These are phyloP conservation scores for Oemleria cerasiformis DNA, from an alignment of 306 rosid species.

Conservation along the genomic window DNA sequence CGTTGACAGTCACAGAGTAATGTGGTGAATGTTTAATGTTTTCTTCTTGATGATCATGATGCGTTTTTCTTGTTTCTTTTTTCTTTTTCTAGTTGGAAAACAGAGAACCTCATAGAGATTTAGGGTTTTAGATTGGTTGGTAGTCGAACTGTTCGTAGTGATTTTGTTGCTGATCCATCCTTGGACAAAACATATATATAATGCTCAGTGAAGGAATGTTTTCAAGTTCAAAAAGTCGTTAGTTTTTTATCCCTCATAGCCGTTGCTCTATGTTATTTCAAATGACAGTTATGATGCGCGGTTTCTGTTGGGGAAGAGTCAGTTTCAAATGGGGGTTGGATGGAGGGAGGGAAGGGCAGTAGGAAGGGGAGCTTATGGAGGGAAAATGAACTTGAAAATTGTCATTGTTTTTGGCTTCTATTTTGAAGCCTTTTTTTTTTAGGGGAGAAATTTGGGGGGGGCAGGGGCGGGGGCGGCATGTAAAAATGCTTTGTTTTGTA, in stretches of 20 bases:
- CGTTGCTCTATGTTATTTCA: conserved; percentile 56
- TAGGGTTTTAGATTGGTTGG: conserved; percentile 38
- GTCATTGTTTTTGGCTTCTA: conserved; percentile 4
- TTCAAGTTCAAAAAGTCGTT: conserved; percentile 61
- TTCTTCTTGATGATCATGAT: conserved; percentile 8
- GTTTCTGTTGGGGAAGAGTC: conserved; percentile 25
- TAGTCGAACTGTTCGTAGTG: conserved; percentile 47
- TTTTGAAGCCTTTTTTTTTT: not conserved
- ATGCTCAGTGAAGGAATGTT: conserved; percentile 39
- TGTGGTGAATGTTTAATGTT: not conserved
- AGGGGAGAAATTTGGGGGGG: not conserved
- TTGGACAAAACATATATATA: conserved; percentile 38
- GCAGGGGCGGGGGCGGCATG: not conserved
- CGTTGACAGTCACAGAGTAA: conserved; percentile 31
- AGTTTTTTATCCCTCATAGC: conserved; percentile 50
- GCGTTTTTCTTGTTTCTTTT: conserved; percentile 4
- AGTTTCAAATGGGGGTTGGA: conserved; percentile 27
- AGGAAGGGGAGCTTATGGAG: conserved; percentile 36
- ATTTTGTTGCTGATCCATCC: conserved; percentile 34
- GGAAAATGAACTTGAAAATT: conserved; percentile 30
- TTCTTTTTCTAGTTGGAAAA: conserved; percentile 34
- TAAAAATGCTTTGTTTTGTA: conserved; percentile 28
- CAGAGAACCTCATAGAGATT: conserved; percentile 46
- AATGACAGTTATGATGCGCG: conserved; percentile 65
- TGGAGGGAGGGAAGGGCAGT: not conserved